Evolutionary conservation across 495 filamentous ascomycete species (phyloP).

Genomic region (Daldinia concentrica): DNA sequence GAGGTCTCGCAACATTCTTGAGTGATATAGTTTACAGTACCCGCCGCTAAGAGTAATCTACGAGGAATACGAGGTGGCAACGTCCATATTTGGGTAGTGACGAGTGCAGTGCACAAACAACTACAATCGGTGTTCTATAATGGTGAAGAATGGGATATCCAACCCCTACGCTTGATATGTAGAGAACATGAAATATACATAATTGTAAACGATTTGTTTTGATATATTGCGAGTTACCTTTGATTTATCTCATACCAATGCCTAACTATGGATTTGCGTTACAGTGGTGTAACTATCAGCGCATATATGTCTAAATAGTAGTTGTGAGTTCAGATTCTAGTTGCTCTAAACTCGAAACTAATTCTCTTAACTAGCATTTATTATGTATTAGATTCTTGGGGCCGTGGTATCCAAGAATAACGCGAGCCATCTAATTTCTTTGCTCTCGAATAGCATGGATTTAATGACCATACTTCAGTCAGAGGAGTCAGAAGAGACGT

Average conservation of each 20-base stretch:
- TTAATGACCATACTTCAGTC: no score
- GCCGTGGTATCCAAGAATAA: no score
- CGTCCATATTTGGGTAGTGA: background rate
- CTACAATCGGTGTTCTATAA: slow-evolving; percentile 23
- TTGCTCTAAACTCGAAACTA: no score
- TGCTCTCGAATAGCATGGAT: no score
- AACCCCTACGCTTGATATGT: slow-evolving; percentile 9
- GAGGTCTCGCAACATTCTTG: background rate
- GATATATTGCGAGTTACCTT: background rate
- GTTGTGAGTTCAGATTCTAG: background rate
- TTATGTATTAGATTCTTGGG: no score
- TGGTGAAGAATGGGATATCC: slow-evolving; percentile 18
- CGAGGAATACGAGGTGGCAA: slow-evolving; percentile 9
- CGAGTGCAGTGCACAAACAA: slow-evolving; percentile 27
- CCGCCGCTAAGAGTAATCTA: slow-evolving; percentile 15
- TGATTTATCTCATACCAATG: background rate
- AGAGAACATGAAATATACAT: slow-evolving; percentile 28
- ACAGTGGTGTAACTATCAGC: background rate
- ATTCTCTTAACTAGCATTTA: no score
- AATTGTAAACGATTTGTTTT: slow-evolving; percentile 1
- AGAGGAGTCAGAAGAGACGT: no score
- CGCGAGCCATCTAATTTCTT: no score
- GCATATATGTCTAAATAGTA: background rate
- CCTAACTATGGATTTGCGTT: background rate
- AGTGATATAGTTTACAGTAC: slow-evolving; percentile 12